Evolutionary conservation across 257 asterid genomes (phyloP).

Genomic region (Coffea canephora): DNA sequence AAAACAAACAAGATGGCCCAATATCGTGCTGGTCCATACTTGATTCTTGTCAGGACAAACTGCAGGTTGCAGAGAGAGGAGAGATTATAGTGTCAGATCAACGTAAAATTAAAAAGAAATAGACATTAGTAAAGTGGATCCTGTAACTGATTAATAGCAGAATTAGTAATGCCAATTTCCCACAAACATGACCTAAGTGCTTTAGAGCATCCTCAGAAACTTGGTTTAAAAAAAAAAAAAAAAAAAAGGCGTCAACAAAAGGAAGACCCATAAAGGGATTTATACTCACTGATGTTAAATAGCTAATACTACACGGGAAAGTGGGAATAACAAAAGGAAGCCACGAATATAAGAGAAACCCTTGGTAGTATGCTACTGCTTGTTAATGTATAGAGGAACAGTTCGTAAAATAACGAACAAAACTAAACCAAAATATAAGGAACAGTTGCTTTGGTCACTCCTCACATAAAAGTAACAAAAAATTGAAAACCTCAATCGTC

Average conservation of each 20-base stretch:
- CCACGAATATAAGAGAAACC: background rate
- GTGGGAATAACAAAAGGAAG: background rate
- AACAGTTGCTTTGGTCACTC: background rate
- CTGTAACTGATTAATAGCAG: background rate
- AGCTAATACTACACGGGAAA: background rate
- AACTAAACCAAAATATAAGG: no score
- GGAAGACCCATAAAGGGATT: background rate
- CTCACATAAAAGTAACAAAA: background rate
- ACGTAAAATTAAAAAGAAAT: background rate
- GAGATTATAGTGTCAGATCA: background rate
- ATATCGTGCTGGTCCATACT: slow-evolving; percentile 96
- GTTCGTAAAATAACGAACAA: no score
- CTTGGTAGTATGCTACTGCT: background rate
- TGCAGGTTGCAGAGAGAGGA: slow-evolving; percentile 33
- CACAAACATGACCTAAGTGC: background rate
- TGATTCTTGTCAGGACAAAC: slow-evolving; percentile 89
- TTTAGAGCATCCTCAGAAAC: background rate
- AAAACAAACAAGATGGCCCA: slow-evolving; percentile 94
- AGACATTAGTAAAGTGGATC: background rate
- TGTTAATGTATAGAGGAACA: background rate
- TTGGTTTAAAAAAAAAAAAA: no score
- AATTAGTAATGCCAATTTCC: background rate
- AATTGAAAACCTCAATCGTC: background rate
- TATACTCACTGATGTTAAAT: background rate
- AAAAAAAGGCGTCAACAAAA: background rate